Evolutionary conservation across 2,329 filamentous ascomycete genomes (phyloP).

Genomic region (Fusarium napiforme): DNA sequence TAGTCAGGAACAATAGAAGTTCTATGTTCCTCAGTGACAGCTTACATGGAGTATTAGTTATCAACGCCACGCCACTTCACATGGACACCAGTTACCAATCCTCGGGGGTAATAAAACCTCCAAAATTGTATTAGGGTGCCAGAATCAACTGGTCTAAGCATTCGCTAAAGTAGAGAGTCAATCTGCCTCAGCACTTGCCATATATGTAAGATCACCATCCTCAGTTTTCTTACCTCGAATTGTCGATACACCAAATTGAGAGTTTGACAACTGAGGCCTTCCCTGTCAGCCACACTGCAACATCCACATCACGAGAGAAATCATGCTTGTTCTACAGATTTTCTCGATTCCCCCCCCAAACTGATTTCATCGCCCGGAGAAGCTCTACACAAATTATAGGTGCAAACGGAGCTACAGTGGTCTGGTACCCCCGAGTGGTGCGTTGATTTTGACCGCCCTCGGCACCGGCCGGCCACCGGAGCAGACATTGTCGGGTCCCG

Average conservation of each 20-base stretch:
- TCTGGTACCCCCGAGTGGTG: constrained; percentile 30
- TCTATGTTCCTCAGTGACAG: neutral
- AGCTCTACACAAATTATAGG: neutral
- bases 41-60: neutral
- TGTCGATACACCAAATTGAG: neutral
- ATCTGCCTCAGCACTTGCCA: neutral
- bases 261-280: neutral
- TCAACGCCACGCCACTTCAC: neutral
- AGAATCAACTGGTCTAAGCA: neutral
- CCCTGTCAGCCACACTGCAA: neutral
- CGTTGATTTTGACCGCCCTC: constrained; percentile 34
- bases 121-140: neutral
- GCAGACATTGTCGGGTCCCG: constrained; percentile 3
- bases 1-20: constrained; percentile 5
- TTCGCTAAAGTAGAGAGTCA: neutral
- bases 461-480: constrained; percentile 27
- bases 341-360: neutral
- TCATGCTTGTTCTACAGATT: neutral
- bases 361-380: neutral
- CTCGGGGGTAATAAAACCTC: neutral
- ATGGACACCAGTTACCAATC: neutral
- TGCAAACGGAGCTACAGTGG: constrained; percentile 24
- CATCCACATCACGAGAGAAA: neutral
- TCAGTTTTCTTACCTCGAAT: neutral
- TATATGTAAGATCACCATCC: no score